Evolutionary conservation across 1,284 basidiomycete genomes (phyloP).

Genomic region (Naganishia sp.): DNA sequence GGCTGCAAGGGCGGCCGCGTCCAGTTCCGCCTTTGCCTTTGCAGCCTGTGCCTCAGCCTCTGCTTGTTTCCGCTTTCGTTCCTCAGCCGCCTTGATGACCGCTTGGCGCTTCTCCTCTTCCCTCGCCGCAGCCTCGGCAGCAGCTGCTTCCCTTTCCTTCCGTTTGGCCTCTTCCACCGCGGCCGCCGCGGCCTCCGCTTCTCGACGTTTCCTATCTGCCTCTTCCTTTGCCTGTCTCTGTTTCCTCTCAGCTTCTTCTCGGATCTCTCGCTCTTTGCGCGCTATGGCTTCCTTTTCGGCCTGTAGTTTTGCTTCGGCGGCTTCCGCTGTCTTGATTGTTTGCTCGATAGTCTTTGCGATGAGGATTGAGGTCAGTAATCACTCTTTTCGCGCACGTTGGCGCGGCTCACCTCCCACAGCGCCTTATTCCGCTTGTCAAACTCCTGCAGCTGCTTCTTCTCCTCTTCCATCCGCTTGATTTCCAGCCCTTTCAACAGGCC

Average conservation of each 20-base stretch:
- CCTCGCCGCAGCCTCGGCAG: slow-evolving; percentile 29
- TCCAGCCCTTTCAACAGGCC: slow-evolving; percentile 25
- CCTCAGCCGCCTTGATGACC: slow-evolving; percentile 37
- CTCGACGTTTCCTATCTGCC: slow-evolving; percentile 2
- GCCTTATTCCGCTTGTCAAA: slow-evolving; percentile 61
- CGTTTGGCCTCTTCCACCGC: slow-evolving; percentile 19
- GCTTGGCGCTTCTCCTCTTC: slow-evolving; percentile 33
- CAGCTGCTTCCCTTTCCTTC: slow-evolving; percentile 9
- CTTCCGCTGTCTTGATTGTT: slow-evolving; percentile 29
- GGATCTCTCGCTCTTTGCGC: slow-evolving; percentile 15
- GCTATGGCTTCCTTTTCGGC: slow-evolving; percentile 12
- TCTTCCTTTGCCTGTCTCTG: slow-evolving; percentile 18
- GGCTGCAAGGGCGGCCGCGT: slow-evolving; percentile 27
- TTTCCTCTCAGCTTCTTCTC: slow-evolving; percentile 18
- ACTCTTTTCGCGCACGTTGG: background rate
- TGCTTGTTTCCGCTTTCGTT: slow-evolving; percentile 40
- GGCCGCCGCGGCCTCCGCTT: slow-evolving; percentile 9
- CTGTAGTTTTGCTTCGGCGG: slow-evolving; percentile 21
- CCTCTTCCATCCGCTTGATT: slow-evolving; percentile 47
- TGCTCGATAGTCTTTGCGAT: slow-evolving; percentile 24
- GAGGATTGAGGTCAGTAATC: background rate
- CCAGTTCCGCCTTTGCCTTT: background rate
- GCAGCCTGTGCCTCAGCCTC: slow-evolving; percentile 6
- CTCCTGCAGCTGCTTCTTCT: slow-evolving; percentile 56
- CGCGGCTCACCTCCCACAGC: slow-evolving; percentile 56